Percentiles rank a stretch among this genome's conserved stretches.
These are phyloP conservation scores for Patellifolia procumbens DNA, from an alignment of 179 eudicot genomes.

Conservation along the genomic window DNA sequence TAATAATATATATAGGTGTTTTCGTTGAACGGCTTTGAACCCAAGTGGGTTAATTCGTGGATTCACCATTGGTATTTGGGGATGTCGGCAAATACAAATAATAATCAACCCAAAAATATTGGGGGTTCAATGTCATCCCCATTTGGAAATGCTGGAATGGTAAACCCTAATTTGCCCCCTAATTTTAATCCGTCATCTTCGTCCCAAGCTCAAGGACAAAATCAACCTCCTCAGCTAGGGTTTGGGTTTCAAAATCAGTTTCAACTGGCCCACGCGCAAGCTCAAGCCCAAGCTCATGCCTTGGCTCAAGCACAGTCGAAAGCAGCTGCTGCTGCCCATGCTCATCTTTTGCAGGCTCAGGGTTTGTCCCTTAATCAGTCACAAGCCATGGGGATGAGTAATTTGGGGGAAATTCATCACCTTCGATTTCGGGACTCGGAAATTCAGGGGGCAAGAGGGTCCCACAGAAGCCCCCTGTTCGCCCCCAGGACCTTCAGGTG, in stretches of 20 bases:
- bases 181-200: slow-evolving; percentile 46
- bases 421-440: slow-evolving; percentile 47
- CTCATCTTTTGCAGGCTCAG: slow-evolving; percentile 62
- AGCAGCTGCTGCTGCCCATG: slow-evolving; percentile 40
- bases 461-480: slow-evolving; percentile 68
- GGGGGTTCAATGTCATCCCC: slow-evolving; percentile 54
- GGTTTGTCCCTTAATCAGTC: slow-evolving; percentile 48
- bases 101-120: slow-evolving; percentile 48
- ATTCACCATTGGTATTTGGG: too few relatives aligned
- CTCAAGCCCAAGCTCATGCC: slow-evolving; percentile 50
- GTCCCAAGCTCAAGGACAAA: slow-evolving; percentile 44
- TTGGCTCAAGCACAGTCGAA: slow-evolving; percentile 51
- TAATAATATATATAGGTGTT: too few relatives aligned
- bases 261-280: slow-evolving; percentile 45
- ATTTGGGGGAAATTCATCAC: slow-evolving; percentile 47
- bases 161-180: slow-evolving; percentile 47
- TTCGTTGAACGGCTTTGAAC: too few relatives aligned
- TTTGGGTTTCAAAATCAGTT: slow-evolving; percentile 54
- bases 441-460: slow-evolving; percentile 45
- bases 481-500: slow-evolving; percentile 58
- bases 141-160: slow-evolving; percentile 55
- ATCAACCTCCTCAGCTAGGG: slow-evolving; percentile 54
- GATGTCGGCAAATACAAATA: slow-evolving; percentile 45
- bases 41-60: too few relatives aligned
- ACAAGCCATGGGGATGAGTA: slow-evolving; percentile 47